Percentiles rank a stretch among this genome's conserved stretches.
Conservation (phyloP, 805 yeast species). For the Sporopachydermia lactativora region DNA sequence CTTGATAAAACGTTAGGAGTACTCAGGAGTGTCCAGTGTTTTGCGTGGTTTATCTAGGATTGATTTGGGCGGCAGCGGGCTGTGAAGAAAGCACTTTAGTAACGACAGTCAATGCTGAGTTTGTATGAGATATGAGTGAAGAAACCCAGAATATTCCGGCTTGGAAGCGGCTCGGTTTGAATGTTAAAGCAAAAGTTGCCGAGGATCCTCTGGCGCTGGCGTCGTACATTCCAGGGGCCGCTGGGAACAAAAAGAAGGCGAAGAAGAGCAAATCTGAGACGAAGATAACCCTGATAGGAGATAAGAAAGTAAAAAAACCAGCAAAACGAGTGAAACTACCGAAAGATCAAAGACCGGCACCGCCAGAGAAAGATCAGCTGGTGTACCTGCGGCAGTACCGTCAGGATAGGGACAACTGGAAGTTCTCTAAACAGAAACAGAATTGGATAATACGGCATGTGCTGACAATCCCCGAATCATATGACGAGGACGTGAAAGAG, state of each 20-base stretch:
- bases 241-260: constrained; percentile 9
- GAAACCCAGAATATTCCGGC: constrained; percentile 41
- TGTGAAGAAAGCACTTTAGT: too few relatives aligned
- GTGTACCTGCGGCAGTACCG: constrained; percentile 45
- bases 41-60: too few relatives aligned
- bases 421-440: constrained; percentile 76
- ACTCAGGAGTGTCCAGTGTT: too few relatives aligned
- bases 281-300: constrained; percentile 4
- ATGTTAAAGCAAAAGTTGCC: constrained; percentile 34
- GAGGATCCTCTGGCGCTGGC: constrained; percentile 31
- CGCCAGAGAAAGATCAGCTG: constrained; percentile 68
- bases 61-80: too few relatives aligned
- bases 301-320: constrained; percentile 32
- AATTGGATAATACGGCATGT: constrained; percentile 69
- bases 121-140: constrained; percentile 2
- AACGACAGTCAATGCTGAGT: too few relatives aligned
- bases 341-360: constrained; percentile 48
- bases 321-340: constrained; percentile 62
- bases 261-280: constrained; percentile 7
- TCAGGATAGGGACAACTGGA: constrained; percentile 52
- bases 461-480: constrained; percentile 34
- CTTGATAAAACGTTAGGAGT: too few relatives aligned
- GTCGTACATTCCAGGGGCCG: constrained; percentile 8
- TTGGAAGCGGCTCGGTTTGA: constrained; percentile 68
- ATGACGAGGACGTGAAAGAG: constrained; percentile 32